These are phyloP conservation scores for Coniochaeta ligniaria DNA, from an alignment of 2,329 filamentous ascomycete genomes.

Conservation along the genomic window DNA sequence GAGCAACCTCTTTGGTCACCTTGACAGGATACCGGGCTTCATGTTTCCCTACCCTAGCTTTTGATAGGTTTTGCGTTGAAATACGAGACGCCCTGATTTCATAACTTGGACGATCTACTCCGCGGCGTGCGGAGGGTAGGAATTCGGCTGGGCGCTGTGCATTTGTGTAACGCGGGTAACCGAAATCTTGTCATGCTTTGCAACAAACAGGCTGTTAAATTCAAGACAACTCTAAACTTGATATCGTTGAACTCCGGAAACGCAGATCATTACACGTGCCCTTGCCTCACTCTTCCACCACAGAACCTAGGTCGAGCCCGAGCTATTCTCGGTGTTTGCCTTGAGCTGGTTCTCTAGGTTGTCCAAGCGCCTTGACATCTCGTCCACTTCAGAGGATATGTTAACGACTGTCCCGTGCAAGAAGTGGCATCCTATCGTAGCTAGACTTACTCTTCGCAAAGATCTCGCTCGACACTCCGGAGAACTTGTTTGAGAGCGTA, in stretches of 20 bases:
- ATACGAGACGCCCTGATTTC: not conserved
- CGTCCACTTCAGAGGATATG: conserved; percentile 61
- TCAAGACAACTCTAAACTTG: not conserved
- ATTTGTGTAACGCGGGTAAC: not conserved
- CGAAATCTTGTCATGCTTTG: not conserved
- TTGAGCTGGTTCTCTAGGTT: conserved; percentile 70
- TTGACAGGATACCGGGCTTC: conserved; percentile 13
- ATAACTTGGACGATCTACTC: not conserved
- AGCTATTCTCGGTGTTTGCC: conserved; percentile 37
- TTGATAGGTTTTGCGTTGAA: not conserved
- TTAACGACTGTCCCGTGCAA: not conserved
- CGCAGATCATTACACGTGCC: not conserved
- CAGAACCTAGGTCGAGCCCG: not conserved
- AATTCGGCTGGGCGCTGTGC: not conserved
- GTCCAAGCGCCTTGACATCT: conserved; percentile 83
- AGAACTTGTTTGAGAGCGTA: conserved; percentile 78
- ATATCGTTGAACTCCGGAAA: not conserved
- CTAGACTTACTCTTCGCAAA: conserved; percentile 73
- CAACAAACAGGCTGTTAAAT: not conserved
- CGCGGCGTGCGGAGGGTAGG: not conserved
- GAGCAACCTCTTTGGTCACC: conserved; percentile 19
- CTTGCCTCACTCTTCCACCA: not conserved
- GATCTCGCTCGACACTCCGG: conserved; percentile 76
- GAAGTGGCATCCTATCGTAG: not conserved
- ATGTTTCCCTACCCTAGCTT: not conserved